These are phyloP conservation scores for Daldinia decipiens DNA, from an alignment of 495 filamentous ascomycete species.

Conservation along the genomic window DNA sequence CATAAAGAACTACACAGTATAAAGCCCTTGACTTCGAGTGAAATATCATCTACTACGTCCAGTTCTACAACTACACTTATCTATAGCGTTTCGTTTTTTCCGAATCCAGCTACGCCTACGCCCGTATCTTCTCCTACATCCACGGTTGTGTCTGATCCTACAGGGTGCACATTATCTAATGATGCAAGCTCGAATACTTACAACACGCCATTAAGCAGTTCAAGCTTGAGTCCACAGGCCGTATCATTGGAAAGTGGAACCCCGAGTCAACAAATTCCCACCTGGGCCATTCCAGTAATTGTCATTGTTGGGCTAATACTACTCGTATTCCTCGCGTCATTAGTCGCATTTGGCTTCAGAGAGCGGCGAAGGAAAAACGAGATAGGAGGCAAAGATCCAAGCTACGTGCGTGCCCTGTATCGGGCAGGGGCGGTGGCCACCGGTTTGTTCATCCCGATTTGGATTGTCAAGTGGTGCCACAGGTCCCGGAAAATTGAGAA, in stretches of 20 bases:
- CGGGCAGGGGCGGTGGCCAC: conserved; percentile 9
- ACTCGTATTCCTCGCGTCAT: conserved; percentile 10
- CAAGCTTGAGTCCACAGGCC: background rate
- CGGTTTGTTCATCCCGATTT: conserved; percentile 1
- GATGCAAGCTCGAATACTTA: background rate
- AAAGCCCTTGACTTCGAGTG: background rate
- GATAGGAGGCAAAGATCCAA: background rate
- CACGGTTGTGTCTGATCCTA: background rate
- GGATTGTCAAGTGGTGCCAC: background rate
- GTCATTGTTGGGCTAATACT: conserved; percentile 8
- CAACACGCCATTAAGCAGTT: background rate
- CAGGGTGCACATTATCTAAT: background rate
- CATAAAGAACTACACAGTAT: too few species aligned
- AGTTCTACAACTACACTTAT: background rate
- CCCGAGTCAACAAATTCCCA: conserved; percentile 1
- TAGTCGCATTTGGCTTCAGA: background rate
- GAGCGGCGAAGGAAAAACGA: conserved; percentile 10
- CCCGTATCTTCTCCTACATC: background rate
- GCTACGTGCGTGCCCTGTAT: conserved; percentile 7
- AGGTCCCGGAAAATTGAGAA: background rate
- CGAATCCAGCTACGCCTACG: background rate
- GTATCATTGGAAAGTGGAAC: background rate
- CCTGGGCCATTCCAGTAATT: conserved; percentile 19
- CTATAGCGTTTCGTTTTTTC: too few species aligned
- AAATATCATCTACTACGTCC: background rate